Conservation (phyloP, 768 basidiomycete genomes). For the Mycena rosella region DNA sequence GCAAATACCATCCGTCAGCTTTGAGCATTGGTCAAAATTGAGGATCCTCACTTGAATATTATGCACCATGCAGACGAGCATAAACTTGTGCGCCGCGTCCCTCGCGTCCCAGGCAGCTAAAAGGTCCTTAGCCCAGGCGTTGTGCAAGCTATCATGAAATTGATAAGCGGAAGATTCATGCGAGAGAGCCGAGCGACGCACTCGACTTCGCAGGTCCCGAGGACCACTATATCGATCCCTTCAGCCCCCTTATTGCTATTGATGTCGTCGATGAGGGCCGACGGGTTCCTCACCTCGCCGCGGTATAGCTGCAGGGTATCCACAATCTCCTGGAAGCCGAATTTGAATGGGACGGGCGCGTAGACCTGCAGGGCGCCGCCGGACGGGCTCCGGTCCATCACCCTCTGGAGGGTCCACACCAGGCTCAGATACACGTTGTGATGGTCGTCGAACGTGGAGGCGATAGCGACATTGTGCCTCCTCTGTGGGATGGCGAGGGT, state of each 20-base stretch:
- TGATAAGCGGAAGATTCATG: neutral
- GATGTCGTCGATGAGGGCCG: conserved; percentile 45
- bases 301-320: conserved; percentile 48
- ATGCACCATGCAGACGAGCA: conserved; percentile 57
- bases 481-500: conserved; percentile 17
- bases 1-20: neutral
- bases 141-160: conserved; percentile 40
- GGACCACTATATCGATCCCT: conserved; percentile 51
- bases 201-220: conserved; percentile 61
- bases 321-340: conserved; percentile 49
- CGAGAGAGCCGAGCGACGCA: conserved; percentile 36
- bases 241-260: conserved; percentile 34
- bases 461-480: conserved; percentile 48
- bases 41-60: conserved; percentile 42
- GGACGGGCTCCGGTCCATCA: conserved; percentile 36
- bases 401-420: conserved; percentile 49
- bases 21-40: too few species aligned
- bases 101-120: conserved; percentile 53
- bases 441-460: conserved; percentile 49
- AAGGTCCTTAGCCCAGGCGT: conserved; percentile 42
- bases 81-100: conserved; percentile 52
- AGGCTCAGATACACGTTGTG: conserved; percentile 55
- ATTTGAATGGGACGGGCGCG: conserved; percentile 45
- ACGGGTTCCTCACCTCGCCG: conserved; percentile 39
- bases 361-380: conserved; percentile 48